Evolutionary conservation across 768 basidiomycete genomes (phyloP).

Genomic region (Sporobolomyces pararoseus): DNA sequence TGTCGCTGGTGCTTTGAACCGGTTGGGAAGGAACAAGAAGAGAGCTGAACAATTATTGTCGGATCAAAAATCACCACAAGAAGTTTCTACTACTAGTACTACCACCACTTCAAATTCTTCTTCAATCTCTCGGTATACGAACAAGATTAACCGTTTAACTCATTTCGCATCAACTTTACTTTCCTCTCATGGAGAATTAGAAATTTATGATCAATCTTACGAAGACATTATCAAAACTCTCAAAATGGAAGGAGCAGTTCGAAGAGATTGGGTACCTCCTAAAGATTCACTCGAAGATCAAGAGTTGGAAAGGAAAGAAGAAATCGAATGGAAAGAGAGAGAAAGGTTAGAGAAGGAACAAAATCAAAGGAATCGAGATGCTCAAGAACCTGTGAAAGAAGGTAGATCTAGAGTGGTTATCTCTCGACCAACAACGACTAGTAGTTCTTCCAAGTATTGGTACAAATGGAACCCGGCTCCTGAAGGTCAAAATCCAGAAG

Average conservation of each 20-base stretch:
- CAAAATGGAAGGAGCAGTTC: slow-evolving; percentile 67
- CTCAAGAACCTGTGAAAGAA: not conserved
- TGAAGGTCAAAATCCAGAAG: slow-evolving; percentile 52
- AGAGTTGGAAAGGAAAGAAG: slow-evolving; percentile 10
- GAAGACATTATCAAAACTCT: slow-evolving; percentile 76
- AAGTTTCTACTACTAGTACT: too few relatives aligned
- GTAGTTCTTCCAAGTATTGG: slow-evolving; percentile 55
- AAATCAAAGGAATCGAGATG: not conserved
- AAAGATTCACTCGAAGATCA: slow-evolving; percentile 53
- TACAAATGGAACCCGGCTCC: slow-evolving; percentile 66
- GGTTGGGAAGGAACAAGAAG: slow-evolving; percentile 60
- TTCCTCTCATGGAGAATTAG: slow-evolving; percentile 70
- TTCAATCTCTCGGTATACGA: slow-evolving; percentile 51
- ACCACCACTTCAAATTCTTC: too few relatives aligned
- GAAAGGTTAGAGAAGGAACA: not conserved
- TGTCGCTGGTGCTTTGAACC: slow-evolving; percentile 79
- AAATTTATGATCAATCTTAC: slow-evolving; percentile 80
- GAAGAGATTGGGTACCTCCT: slow-evolving; percentile 67
- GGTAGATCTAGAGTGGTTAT: slow-evolving; percentile 27
- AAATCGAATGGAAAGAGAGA: not conserved
- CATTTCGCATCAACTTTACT: slow-evolving; percentile 83
- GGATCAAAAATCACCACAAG: not conserved
- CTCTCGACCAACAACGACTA: not conserved
- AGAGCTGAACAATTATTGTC: slow-evolving; percentile 43
- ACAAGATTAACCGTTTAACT: slow-evolving; percentile 67